phyloP scores from a whole-genome alignment of 2,329 filamentous ascomycete genomes.

The Massarina eburnea region DNA sequence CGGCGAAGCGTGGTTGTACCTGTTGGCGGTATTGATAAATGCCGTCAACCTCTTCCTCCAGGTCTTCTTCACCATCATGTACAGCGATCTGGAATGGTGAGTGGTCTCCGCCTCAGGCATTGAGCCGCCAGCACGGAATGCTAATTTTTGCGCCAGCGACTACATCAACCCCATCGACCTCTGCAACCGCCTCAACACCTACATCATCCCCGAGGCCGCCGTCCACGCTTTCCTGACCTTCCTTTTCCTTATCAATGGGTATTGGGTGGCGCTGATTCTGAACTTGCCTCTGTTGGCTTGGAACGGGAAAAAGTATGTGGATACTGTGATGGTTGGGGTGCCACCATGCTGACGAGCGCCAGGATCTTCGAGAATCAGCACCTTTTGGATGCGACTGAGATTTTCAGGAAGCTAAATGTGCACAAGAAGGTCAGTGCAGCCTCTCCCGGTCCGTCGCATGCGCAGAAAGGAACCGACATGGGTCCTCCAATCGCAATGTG shows the following conservation, averaged over 20 bases:
- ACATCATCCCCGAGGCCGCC: conserved; percentile 97
- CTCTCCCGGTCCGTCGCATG: no score
- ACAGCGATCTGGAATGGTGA: conserved; percentile 98
- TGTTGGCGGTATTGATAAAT: conserved; percentile 97
- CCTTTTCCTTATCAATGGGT: conserved; percentile 96
- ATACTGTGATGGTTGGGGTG: neutral
- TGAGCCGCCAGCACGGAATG: conserved; percentile 20
- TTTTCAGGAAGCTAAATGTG: conserved; percentile 97
- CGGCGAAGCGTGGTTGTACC: conserved; percentile 97
- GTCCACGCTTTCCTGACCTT: conserved; percentile 96
- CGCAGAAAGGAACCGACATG: no score
- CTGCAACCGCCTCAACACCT: conserved; percentile 99
- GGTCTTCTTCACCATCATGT: conserved; percentile 99
- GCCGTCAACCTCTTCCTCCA: conserved; percentile 99
- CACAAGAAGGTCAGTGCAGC: conserved; percentile 81
- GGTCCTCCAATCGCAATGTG: no score
- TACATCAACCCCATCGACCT: conserved; percentile 99
- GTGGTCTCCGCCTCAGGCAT: conserved; percentile 40
- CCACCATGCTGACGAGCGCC: conserved; percentile 35
- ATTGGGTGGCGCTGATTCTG: conserved; percentile 90
- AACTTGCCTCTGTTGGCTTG: conserved; percentile 90
- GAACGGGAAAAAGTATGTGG: conserved; percentile 94
- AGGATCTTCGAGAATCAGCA: conserved; percentile 98
- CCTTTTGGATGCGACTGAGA: conserved; percentile 95
- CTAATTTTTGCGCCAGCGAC: conserved; percentile 64